A percentile compares a stretch with the other conserved stretches of the same genome.
Evolutionary conservation across 139 green algal genomes (phyloP).

Genomic region (Pedinophyceae sp.): DNA sequence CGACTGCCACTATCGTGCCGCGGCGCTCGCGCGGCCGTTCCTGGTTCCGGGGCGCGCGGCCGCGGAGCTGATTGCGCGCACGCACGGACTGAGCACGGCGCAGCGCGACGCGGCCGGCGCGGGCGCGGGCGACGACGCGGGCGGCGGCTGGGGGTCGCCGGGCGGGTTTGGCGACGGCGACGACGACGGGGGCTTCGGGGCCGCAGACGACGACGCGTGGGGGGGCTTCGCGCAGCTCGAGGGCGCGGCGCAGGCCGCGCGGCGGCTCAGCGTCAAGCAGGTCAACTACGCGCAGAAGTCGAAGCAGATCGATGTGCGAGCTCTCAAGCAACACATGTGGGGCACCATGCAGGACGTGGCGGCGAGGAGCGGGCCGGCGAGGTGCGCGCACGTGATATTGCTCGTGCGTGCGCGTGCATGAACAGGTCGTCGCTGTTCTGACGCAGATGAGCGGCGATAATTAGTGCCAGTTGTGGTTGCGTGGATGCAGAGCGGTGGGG

Average conservation of each 20-base stretch:
- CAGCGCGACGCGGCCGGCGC: slow-evolving; percentile 9
- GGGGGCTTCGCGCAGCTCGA: slow-evolving; percentile 1
- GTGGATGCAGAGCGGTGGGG: background rate
- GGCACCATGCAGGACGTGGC: slow-evolving; percentile 27
- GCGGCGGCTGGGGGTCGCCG: background rate
- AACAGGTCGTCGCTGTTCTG: background rate
- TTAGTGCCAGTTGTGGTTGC: background rate
- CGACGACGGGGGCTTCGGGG: slow-evolving; percentile 15
- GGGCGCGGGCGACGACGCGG: slow-evolving; percentile 1
- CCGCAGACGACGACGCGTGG: background rate
- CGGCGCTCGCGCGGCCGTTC: slow-evolving; percentile 23
- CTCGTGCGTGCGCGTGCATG: background rate
- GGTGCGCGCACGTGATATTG: background rate
- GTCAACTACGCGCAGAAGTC: no score
- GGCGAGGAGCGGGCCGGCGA: background rate
- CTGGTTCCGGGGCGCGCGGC: no score
- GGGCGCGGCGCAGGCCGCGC: slow-evolving; percentile 1
- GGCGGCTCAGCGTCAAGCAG: no score
- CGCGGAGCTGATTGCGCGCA: no score
- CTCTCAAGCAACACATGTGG: slow-evolving; percentile 70
- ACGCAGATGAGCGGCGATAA: background rate
- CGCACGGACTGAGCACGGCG: no score
- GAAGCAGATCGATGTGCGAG: slow-evolving; percentile 65
- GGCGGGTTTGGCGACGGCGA: background rate
- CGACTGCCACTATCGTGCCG: slow-evolving; percentile 45